These are phyloP conservation scores for Seiridium cupressi DNA, from an alignment of 2,329 filamentous ascomycete species.

Conservation along the genomic window DNA sequence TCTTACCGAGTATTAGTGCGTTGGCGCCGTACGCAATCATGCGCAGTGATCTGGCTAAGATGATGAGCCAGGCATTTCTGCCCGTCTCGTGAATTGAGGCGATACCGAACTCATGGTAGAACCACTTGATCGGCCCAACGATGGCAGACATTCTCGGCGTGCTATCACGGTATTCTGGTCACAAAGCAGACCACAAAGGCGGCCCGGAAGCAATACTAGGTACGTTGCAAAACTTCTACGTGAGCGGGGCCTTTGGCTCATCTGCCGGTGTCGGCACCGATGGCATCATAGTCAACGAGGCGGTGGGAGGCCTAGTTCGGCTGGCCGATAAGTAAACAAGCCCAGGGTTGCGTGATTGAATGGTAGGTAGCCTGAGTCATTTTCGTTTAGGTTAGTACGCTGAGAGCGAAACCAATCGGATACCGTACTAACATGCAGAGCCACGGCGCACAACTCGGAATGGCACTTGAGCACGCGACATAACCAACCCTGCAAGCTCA, in stretches of 20 bases:
- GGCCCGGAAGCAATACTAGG: background rate
- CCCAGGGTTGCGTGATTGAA: background rate
- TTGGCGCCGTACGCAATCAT: constrained; percentile 65
- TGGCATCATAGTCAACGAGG: background rate
- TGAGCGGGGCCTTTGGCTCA: background rate
- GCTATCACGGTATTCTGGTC: too few species aligned
- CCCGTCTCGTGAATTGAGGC: constrained; percentile 44
- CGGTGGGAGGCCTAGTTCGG: background rate
- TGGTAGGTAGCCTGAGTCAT: background rate
- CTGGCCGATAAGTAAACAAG: background rate
- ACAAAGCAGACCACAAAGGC: too few species aligned
- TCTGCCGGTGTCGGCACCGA: constrained; percentile 5
- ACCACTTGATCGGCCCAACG: constrained; percentile 22
- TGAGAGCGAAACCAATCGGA: too few species aligned
- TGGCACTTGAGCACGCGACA: too few species aligned
- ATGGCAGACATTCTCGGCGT: constrained; percentile 18
- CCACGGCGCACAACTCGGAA: too few species aligned
- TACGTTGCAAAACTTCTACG: background rate
- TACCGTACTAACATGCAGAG: too few species aligned
- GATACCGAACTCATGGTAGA: constrained; percentile 47
- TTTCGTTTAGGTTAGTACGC: background rate
- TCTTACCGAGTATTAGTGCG: constrained; percentile 52
- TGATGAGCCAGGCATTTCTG: constrained; percentile 51
- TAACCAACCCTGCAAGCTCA: too few species aligned
- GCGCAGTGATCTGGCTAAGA: constrained; percentile 48